Base-by-base conservation (phyloP, 2,329 filamentous ascomycete species). In the Paramyrothecium sp. region DNA sequence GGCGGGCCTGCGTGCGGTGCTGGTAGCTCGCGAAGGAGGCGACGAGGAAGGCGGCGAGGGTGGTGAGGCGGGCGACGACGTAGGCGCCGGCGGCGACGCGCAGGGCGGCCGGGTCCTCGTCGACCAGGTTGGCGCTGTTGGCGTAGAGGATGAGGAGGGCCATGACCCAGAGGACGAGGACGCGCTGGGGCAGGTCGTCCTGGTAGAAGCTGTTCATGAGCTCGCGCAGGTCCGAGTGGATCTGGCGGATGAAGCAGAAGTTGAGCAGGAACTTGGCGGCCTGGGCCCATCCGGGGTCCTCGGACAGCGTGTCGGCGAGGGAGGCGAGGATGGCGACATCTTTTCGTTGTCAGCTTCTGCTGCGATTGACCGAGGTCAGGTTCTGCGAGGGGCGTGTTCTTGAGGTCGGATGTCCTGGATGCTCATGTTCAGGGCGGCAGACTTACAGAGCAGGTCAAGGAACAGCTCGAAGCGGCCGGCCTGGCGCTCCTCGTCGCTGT, bases 191-290 rank as follows among this genome's bases (percentile, higher is more conserved):
- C 20, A 81, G 63, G 60, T 81, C 79, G 58, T 81, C 79, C 54
- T 77, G 80, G 65, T 81, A 81, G 67, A 79, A 81, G 8, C 76
- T 78, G 65, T 81, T 81, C 77, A 81, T 81, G 56, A 81, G 68
- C 65, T 81, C 78, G 58, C 78, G 75, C 19, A 80, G 69, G 58
- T 81, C 79, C 46, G 71, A 73, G 79, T 78, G 81, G 52, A 81
- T 75, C 58, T 81, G 75, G 78, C 78, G 81, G 56, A 78, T 77
- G 11, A 77, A 77, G 8, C 76, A 70, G 41, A 80, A 77, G 41
- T 79, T 77, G 49, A 81, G 72, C 26, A 81, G 70, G 62, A 79
- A 81, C 65, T 81, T 80, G 54, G 74, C 74, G 5, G 81, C 69
- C 34, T 76, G 72, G 20, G 66, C 65, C 21, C 77, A 77, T 23